Conservation (phyloP, 2,329 filamentous ascomycete genomes). For the Aspergillus sp. region DNA sequence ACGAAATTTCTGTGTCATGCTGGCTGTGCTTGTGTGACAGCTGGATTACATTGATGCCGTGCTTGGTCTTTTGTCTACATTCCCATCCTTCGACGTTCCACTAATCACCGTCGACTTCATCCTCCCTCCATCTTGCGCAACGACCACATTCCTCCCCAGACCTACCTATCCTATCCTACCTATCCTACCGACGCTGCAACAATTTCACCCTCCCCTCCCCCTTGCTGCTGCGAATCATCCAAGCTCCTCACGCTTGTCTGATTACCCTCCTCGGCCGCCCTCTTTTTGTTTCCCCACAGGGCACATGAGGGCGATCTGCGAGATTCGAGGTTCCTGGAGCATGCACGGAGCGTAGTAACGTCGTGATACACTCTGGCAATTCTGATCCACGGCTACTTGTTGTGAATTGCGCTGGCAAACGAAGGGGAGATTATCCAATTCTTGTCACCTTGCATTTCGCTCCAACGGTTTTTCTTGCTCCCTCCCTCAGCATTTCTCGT, state of each 20-base stretch:
- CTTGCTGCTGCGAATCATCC: constrained; percentile 30
- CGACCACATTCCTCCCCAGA: constrained; percentile 29
- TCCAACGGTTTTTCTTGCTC: constrained; percentile 10
- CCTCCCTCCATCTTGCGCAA: constrained; percentile 19
- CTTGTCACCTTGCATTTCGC: constrained; percentile 30
- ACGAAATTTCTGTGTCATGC: constrained; percentile 24
- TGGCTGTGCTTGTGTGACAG: constrained; percentile 32
- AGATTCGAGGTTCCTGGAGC: constrained; percentile 34
- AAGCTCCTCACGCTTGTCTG: constrained; percentile 20
- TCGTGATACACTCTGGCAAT: constrained; percentile 22
- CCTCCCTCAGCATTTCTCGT: constrained; percentile 21
- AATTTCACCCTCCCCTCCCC: constrained; percentile 19
- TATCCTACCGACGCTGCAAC: constrained; percentile 10
- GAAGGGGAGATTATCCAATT: constrained; percentile 27
- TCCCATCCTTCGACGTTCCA: constrained; percentile 28
- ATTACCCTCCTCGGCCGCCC: constrained; percentile 23
- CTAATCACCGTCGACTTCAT: constrained; percentile 25
- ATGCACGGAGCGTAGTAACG: constrained; percentile 39
- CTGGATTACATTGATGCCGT: constrained; percentile 30
- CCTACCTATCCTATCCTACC: constrained; percentile 3
- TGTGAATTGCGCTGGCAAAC: constrained; percentile 28
- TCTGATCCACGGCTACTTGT: constrained; percentile 22
- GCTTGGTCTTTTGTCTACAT: constrained; percentile 32
- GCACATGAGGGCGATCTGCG: constrained; percentile 34
- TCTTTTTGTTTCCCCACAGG: constrained; percentile 20